Evolutionary conservation across 2,329 filamentous ascomycete genomes (phyloP), one percentile per base, ranked within the genome.

Genomic region (Trichoderma oligosporum): DNA sequence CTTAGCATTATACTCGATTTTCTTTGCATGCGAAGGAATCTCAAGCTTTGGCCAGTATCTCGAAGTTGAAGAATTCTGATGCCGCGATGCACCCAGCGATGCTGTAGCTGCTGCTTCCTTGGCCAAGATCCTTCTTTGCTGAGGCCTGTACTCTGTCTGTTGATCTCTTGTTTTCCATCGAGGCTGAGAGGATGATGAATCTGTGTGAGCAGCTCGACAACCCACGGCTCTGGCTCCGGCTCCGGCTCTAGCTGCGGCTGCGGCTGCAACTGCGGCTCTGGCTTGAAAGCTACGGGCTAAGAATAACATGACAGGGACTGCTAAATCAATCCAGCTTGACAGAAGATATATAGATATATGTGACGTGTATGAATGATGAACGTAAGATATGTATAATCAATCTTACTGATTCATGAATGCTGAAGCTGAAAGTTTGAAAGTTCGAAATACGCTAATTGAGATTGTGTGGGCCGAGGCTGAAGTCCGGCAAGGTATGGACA

Each of bases 1-100:
- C 11, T 56, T 36, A 22, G 52, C 33, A 2, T 44, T 33, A 53
- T 58, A 59, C 11, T 53, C 39, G 42, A 65, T 45, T 20, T 56
- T 59, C 14, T 56, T 41, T 6, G 63, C 61, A 25, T 48, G 46
- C 20, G 45, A 16, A 35, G 62, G 62, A 14, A 61, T 59, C 45
- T 55, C 51, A 41, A 60, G 11, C 53, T 56, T 60, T 7, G 61
- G 57, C 61, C 60, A 62, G 48, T 27, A 45, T 9, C 57, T 56
- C 33, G 41, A 8, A n/a, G 57, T 35, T 25, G 57, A 56, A 12
- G 54, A 47, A 11, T 46, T 20, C n/a, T 56, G 52, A 16, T 45
- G 41, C 41, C 25, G 33, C 3, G n/a, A n/a, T n/a, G n/a, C n/a
- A n/a, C n/a, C n/a, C n/a, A n/a, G n/a, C n/a, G n/a, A n/a, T 9